phyloP scores from a whole-genome alignment of 108 stramenopile species.

The Skeletonema grethae region DNA sequence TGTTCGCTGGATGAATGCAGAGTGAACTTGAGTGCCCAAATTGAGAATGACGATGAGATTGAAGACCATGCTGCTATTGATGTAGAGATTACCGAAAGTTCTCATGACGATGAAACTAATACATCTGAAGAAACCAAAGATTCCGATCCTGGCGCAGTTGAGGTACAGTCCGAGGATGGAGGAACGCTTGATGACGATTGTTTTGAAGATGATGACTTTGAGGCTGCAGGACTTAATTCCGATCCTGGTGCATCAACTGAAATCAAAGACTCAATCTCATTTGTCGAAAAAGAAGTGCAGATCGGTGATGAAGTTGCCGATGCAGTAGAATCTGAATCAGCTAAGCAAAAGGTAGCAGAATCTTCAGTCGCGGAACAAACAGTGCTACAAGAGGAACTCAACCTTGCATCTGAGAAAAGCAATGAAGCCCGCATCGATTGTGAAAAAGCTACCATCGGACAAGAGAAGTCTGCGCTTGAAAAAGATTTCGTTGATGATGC shows the following conservation, averaged over 20 bases:
- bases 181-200: not conserved
- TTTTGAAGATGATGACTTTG: slow-evolving; percentile 6
- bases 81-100: slow-evolving; percentile 4
- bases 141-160: slow-evolving; percentile 11
- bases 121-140: slow-evolving; percentile 12
- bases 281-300: not conserved
- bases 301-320: not conserved
- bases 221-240: not conserved
- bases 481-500: not conserved
- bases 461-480: not conserved
- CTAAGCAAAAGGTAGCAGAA: not conserved
- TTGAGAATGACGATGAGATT: slow-evolving; percentile 2
- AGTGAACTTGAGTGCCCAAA: slow-evolving; percentile 1
- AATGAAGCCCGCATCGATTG: not conserved
- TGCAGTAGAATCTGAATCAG: not conserved
- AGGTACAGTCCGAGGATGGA: slow-evolving; percentile 3
- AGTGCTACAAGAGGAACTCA: not conserved
- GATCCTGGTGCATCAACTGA: not conserved
- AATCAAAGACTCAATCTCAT: not conserved
- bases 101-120: slow-evolving; percentile 7
- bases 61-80: not conserved
- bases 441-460: not conserved
- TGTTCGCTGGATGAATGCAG: slow-evolving; percentile 9
- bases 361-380: not conserved
- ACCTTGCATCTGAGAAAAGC: not conserved